Percentiles rank a stretch among this genome's conserved stretches.
Conservation (phyloP, 169 alveolate genomes). For the Blepharisma undulans region DNA sequence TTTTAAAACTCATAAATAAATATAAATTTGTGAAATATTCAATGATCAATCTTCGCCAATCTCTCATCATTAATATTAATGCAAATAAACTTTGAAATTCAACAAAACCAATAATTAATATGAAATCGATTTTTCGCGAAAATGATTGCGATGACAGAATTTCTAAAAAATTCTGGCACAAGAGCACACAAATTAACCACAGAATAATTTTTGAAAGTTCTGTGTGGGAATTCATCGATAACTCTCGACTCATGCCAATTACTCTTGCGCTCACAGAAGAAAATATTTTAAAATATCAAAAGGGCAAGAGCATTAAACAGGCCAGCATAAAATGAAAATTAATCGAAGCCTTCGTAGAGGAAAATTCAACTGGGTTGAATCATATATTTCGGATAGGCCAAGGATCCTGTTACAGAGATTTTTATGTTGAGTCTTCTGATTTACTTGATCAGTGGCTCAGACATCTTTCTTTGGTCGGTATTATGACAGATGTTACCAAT, state of each 20-base stretch:
- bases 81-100: background rate
- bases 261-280: background rate
- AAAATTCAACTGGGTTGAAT: background rate
- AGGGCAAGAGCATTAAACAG: background rate
- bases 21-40: background rate
- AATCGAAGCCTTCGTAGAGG: conserved; percentile 21
- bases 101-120: background rate
- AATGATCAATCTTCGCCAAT: background rate
- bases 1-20: background rate
- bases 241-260: background rate
- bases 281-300: background rate
- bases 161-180: background rate
- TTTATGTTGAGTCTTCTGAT: background rate
- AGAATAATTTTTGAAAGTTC: background rate
- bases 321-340: background rate
- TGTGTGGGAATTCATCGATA: background rate
- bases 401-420: background rate
- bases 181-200: background rate
- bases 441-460: background rate
- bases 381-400: background rate
- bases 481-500: background rate
- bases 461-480: background rate
- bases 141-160: background rate
- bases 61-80: background rate
- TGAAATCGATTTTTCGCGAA: background rate